Evolutionary conservation across 2,329 filamentous ascomycete species (phyloP), one percentile per base, ranked within the genome.

Genomic region (Venturiaceae sp.): DNA sequence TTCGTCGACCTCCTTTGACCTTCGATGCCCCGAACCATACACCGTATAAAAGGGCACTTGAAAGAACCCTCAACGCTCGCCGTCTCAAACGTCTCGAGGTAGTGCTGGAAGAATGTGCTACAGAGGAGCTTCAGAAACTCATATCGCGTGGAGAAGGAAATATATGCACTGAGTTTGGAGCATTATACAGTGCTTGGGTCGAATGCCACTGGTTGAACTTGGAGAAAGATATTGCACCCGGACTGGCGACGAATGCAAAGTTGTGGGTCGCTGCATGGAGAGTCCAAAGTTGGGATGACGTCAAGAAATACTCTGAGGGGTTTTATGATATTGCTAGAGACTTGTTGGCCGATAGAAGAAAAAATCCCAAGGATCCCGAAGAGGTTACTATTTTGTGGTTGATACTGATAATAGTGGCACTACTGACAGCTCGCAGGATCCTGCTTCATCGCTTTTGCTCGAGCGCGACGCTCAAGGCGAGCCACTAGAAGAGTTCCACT

Each of bases 251-350:
- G 19, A 61, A 57, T 32, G 61, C 61, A 3, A 57, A 57, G 14
- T 36, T 46, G 33, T 62, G 61, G 61, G 60, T 61, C n/a, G 58
- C 60, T 33, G 57, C 61, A 21, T 62, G 61, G 61, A 56, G 61
- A 19, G 47, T 55, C 21, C 57, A 62, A 36, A 41, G 60, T 47
- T 46, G 53, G 36, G 61, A 62, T 13, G 53, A 58, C 8, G 61
- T 62, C 1, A 61, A 47, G 47, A 55, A 52, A 28, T 39, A 62
- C 34, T 60, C 57, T 14, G 55, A 58, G 6, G 60, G 39, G 33
- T 39, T 62, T n/a, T 62, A 62, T 58, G 57, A 60, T 50, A 62
- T 62, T 41, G 60, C 61, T n/a, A 55, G 61, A 52, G 60, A 33
- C 2, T 28, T 62, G 37, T 58, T 62, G 19, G 23, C 41, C 11